phyloP scores from a whole-genome alignment of 164 flowering plant genomes.

The Chloranthus sessilifolius region DNA sequence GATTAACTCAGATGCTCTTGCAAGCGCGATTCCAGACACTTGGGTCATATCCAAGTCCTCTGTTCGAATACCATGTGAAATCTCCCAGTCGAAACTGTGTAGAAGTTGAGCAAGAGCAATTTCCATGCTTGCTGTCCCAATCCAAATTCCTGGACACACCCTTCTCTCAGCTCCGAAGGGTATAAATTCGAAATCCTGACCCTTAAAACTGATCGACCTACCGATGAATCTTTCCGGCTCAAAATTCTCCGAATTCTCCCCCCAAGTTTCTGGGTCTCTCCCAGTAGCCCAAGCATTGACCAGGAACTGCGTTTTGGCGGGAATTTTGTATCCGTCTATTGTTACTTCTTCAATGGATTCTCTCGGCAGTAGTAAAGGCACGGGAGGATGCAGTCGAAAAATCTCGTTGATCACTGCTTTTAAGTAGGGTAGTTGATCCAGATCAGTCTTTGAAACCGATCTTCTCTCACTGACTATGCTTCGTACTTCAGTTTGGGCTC shows the following conservation, averaged over 20 bases:
- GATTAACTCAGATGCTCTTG: not conserved
- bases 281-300: constrained; percentile 55
- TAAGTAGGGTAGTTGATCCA: constrained; percentile 35
- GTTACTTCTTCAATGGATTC: constrained; percentile 37
- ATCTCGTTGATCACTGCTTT: constrained; percentile 48
- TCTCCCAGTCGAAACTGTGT: constrained; percentile 3
- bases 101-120: constrained; percentile 12
- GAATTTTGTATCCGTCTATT: constrained; percentile 36
- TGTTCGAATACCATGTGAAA: not conserved
- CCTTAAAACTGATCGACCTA: constrained; percentile 36
- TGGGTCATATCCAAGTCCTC: constrained; percentile 7
- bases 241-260: constrained; percentile 35
- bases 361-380: constrained; percentile 40
- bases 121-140: constrained; percentile 6
- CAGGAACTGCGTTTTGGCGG: constrained; percentile 37
- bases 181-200: constrained; percentile 33
- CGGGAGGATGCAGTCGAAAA: constrained; percentile 48
- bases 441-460: constrained; percentile 30
- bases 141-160: constrained; percentile 4
- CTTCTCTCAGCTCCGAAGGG: constrained; percentile 12
- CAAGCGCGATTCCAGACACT: constrained; percentile 2
- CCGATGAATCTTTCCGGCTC: constrained; percentile 49
- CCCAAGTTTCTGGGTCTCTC: constrained; percentile 39
- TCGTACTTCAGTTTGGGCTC: constrained; percentile 42
- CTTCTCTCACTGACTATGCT: constrained; percentile 25